Evolutionary conservation across 1,139 yeast species (phyloP).

Genomic region (Scheffersomyces lignicola): DNA sequence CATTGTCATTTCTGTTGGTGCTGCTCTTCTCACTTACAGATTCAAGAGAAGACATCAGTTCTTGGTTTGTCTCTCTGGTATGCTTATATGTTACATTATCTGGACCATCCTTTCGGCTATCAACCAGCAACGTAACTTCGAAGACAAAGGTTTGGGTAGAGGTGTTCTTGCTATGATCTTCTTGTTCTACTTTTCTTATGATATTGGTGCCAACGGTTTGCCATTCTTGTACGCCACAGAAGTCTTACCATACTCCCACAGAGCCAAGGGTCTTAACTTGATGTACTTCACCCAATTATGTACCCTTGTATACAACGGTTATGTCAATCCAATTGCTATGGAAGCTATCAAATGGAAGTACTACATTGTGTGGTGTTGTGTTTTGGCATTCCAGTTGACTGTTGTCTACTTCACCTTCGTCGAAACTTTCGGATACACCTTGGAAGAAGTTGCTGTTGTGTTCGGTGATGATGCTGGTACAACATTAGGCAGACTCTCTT

Average conservation of each 20-base stretch:
- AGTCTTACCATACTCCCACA: constrained; percentile 43
- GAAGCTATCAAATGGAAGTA: constrained; percentile 59
- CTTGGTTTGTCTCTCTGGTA: constrained; percentile 31
- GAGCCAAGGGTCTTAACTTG: constrained; percentile 46
- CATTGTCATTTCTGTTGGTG: constrained; percentile 33
- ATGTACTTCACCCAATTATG: constrained; percentile 27
- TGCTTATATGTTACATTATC: constrained; percentile 39
- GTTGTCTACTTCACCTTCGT: constrained; percentile 45
- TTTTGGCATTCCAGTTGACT: constrained; percentile 36
- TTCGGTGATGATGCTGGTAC: constrained; percentile 39
- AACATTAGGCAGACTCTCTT: constrained; percentile 5
- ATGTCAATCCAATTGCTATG: constrained; percentile 62
- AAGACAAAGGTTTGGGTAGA: constrained; percentile 33
- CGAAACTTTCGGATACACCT: constrained; percentile 53
- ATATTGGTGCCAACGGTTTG: constrained; percentile 41
- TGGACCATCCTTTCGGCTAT: constrained; percentile 42
- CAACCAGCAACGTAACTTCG: constrained; percentile 36
- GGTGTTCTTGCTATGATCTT: constrained; percentile 49
- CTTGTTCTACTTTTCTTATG: constrained; percentile 38
- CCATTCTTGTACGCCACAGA: constrained; percentile 43
- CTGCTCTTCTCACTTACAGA: constrained; percentile 28
- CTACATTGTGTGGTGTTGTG: constrained; percentile 53
- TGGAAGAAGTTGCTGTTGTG: constrained; percentile 53
- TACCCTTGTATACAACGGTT: constrained; percentile 32
- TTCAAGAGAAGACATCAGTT: constrained; percentile 50